Base-by-base conservation (phyloP, 2,329 filamentous ascomycete species). In the Exophiala phaeomuriformis region DNA sequence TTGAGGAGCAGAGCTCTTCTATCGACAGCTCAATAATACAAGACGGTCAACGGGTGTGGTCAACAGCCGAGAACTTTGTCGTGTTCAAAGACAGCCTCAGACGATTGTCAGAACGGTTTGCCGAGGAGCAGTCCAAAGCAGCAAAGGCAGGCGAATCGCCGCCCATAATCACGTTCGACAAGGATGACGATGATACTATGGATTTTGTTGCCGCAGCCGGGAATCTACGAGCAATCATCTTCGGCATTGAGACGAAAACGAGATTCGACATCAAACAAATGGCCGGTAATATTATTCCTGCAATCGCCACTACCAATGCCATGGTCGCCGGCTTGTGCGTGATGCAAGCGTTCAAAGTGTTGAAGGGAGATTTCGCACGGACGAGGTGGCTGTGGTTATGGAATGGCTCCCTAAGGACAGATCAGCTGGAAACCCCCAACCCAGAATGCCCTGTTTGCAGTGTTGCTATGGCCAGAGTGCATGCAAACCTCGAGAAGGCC, bases 211-310 rank as follows among this genome's bases (percentile, higher is more conserved):
- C 90, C 1, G 83, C 93, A 0, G 88, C 86, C 62, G 89, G 91
- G 31, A 98, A 98, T 65, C 80, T 98, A 28, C 82, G 93, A 42
- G 93, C 91, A 1, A 77, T 81, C 28, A 78, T 95, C n/a, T 98
- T 98, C 66, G 86, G 84, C 52, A 95, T 98, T 53, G 86, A 91
- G 50, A 73, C 77, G 3, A 91, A 89, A 68, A 95, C 90, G 27
- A 89, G 94, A 55, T 98, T 97, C 66, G 90, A 97, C 66, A 90
- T 93, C 64, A 98, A 98, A 73, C 81, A 98, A 71, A 98, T 97
- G 91, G 93, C 93, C 3, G 93, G 93, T 50, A 98, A 98, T 68
- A 98, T 98, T 64, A 98, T 98, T 57, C 93, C 93, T 1, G 93
- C 93, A 1, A 98, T 98, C 66, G 93, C 93, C 3, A 98, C 93